Evolutionary conservation across 1,284 basidiomycete genomes (phyloP).

Genomic region (Malassezia dermatis): DNA sequence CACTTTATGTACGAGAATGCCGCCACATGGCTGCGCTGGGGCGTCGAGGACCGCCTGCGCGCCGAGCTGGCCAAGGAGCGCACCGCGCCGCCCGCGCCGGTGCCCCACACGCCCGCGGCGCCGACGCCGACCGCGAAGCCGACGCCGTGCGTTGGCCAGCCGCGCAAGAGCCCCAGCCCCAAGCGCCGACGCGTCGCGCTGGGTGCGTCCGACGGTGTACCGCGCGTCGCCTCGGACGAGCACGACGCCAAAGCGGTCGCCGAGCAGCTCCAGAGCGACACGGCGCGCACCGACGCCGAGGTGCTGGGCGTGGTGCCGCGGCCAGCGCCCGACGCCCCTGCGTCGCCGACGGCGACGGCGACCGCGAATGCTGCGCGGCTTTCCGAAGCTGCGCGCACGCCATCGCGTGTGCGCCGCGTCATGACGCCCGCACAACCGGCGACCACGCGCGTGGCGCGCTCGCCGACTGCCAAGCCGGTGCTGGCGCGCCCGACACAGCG

Average conservation of each 20-base stretch:
- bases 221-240: constrained; percentile 9
- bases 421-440: constrained; percentile 7
- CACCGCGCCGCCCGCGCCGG: constrained; percentile 6
- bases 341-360: neutral
- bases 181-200: constrained; percentile 24
- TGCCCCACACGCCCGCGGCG: constrained; percentile 9
- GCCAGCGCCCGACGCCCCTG: neutral
- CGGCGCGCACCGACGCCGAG: constrained; percentile 12
- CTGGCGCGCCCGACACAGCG: neutral
- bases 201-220: neutral
- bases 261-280: neutral
- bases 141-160: constrained; percentile 44
- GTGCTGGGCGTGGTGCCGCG: constrained; percentile 12
- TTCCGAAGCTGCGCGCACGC: neutral
- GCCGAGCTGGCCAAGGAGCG: constrained; percentile 23
- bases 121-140: constrained; percentile 25
- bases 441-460: neutral
- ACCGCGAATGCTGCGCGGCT: neutral
- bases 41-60: constrained; percentile 20
- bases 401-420: constrained; percentile 1
- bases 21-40: constrained; percentile 41
- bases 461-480: neutral
- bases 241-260: constrained; percentile 7
- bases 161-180: constrained; percentile 40
- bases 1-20: constrained; percentile 84